These are phyloP conservation scores for Huntiella omanensis DNA, from an alignment of 2,329 filamentous ascomycete genomes.

Conservation along the genomic window DNA sequence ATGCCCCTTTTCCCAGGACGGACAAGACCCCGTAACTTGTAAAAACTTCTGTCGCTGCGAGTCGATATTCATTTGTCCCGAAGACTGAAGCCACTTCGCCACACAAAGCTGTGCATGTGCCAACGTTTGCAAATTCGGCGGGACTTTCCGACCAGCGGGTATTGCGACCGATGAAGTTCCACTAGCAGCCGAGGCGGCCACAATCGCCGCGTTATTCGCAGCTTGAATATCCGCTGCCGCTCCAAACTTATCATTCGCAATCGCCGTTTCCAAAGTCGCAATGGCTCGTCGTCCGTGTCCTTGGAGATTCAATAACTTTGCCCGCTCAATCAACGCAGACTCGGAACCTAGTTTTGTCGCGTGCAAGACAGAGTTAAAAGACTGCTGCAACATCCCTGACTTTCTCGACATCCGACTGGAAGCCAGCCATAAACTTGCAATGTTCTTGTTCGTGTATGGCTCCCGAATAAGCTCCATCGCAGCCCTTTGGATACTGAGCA, in stretches of 20 bases:
- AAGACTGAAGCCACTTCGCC: constrained; percentile 89
- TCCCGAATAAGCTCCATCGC: constrained; percentile 49
- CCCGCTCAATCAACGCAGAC: constrained; percentile 84
- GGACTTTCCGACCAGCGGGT: background rate
- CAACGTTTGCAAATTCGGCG: constrained; percentile 36
- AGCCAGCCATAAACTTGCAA: constrained; percentile 69
- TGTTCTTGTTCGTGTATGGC: constrained; percentile 39
- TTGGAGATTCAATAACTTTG: constrained; percentile 80
- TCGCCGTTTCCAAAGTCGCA: constrained; percentile 71
- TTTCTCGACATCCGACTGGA: constrained; percentile 78
- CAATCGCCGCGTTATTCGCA: background rate
- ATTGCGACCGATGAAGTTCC: constrained; percentile 17
- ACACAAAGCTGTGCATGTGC: constrained; percentile 70
- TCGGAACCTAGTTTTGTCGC: constrained; percentile 70
- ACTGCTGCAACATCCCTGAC: constrained; percentile 62
- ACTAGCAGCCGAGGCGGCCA: constrained; percentile 3
- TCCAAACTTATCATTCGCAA: constrained; percentile 20
- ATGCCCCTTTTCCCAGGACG: constrained; percentile 86
- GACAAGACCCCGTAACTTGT: constrained; percentile 50
- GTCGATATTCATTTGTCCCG: constrained; percentile 78
- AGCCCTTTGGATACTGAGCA: constrained; percentile 70
- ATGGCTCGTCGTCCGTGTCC: constrained; percentile 90
- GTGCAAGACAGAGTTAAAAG: constrained; percentile 84
- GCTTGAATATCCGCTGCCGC: background rate
- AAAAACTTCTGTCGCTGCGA: constrained; percentile 69